A percentile compares a stretch with the other conserved stretches of the same genome.
Evolutionary conservation across 208 protist species (phyloP).

Genomic region (Trypanosoma boissoni): DNA sequence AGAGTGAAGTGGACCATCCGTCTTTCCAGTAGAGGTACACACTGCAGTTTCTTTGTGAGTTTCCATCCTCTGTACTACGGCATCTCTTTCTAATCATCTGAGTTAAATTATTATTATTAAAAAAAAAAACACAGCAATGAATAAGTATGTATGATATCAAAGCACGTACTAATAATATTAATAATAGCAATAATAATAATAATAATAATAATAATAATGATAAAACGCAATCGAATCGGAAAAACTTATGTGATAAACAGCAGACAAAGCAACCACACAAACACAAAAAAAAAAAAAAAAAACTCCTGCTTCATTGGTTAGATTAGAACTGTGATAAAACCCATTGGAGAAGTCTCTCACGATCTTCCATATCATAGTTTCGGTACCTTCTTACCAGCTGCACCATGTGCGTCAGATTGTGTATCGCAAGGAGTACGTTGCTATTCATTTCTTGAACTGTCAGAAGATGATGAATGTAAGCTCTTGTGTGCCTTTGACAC

Average conservation of each 20-base stretch:
- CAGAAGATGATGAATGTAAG: slow-evolving; percentile 87
- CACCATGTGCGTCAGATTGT: slow-evolving; percentile 63
- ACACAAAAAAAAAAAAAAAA: slow-evolving; percentile 8
- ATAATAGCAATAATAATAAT: slow-evolving; percentile 9
- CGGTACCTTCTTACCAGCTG: slow-evolving; percentile 34
- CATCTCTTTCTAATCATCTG: slow-evolving; percentile 2
- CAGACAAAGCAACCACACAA: too few relatives aligned
- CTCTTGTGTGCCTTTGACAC: slow-evolving; percentile 67
- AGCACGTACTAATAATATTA: not conserved
- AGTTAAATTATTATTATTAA: not conserved
- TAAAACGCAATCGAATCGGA: too few relatives aligned
- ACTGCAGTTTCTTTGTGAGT: not conserved
- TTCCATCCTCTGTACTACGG: not conserved
- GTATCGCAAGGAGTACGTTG: slow-evolving; percentile 71
- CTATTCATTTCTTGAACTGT: slow-evolving; percentile 91
- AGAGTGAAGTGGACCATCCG: not conserved
- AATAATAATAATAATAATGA: too few relatives aligned
- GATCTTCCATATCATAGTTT: slow-evolving; percentile 12
- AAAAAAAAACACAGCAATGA: not conserved
- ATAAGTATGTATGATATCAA: not conserved
- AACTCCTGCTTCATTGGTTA: too few relatives aligned
- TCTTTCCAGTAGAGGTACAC: slow-evolving; percentile 15
- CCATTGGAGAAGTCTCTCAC: slow-evolving; percentile 28
- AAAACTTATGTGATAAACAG: too few relatives aligned
- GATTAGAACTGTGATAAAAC: slow-evolving; percentile 31